phyloP scores from a whole-genome alignment of 2,329 filamentous ascomycete genomes.

The Fusarium hostae region DNA sequence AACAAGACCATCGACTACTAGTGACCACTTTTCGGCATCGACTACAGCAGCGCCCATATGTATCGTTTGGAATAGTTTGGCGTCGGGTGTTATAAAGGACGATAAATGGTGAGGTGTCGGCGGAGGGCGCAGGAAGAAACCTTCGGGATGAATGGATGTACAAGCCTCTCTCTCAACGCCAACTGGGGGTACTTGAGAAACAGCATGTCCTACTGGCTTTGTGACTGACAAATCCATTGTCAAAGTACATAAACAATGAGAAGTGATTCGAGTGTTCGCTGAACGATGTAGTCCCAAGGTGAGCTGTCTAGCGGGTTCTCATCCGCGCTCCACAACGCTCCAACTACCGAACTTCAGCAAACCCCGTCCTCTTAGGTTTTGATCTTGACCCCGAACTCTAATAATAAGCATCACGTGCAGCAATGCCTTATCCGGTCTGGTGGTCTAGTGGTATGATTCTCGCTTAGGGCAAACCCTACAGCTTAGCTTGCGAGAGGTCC shows the following conservation, averaged over 20 bases:
- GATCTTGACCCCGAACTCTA: rapidly evolving
- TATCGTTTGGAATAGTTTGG: slow-evolving; percentile 11
- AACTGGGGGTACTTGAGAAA: rapidly evolving
- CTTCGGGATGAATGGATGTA: background rate
- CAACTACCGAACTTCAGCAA: background rate
- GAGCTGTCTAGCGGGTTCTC: background rate
- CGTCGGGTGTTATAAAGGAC: background rate
- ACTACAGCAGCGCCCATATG: slow-evolving; percentile 18
- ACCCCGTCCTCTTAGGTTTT: rapidly evolving
- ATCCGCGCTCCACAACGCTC: background rate
- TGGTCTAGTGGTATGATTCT: slow-evolving; percentile 78
- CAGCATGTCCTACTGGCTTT: rapidly evolving
- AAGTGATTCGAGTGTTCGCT: rapidly evolving
- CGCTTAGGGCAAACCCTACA: slow-evolving; percentile 68
- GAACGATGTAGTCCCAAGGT: too few relatives aligned
- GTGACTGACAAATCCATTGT: background rate
- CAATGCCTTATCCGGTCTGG: slow-evolving; percentile 48
- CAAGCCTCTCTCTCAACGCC: slow-evolving; percentile 5
- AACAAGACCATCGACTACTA: slow-evolving; percentile 7
- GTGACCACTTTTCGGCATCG: background rate
- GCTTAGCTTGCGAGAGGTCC: slow-evolving; percentile 56
- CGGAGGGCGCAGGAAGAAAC: slow-evolving; percentile 5
- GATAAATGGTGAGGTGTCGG: background rate
- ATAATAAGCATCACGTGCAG: background rate
- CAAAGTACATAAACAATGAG: rapidly evolving